These are phyloP conservation scores for Microsporum audouinii DNA, from an alignment of 2,329 filamentous ascomycete genomes.

Conservation along the genomic window DNA sequence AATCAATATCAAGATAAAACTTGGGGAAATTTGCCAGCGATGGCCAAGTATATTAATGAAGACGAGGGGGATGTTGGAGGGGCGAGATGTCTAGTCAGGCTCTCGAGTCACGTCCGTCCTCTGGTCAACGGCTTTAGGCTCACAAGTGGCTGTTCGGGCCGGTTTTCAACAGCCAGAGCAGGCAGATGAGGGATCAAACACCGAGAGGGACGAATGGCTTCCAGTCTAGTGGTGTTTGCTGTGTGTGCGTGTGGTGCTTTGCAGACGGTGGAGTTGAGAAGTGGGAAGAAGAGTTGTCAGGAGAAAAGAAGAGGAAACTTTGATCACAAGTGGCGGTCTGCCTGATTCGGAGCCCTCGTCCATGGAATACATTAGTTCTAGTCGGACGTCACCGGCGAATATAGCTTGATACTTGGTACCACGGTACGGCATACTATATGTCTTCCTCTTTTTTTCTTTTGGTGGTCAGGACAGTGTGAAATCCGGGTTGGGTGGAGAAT, in stretches of 20 bases:
- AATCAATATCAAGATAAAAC: background rate
- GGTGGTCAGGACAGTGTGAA: background rate
- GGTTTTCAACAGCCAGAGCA: background rate
- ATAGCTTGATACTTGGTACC: background rate
- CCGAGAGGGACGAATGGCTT: background rate
- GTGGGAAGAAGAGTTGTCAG: background rate
- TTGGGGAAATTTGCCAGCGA: background rate
- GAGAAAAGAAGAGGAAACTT: background rate
- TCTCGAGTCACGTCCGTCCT: background rate
- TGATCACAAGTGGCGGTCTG: constrained; percentile 1
- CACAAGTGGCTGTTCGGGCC: background rate
- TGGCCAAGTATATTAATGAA: background rate
- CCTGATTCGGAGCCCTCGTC: background rate
- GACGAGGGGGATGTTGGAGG: background rate
- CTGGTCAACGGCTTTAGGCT: background rate
- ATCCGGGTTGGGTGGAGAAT: background rate
- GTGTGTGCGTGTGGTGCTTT: background rate
- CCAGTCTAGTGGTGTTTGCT: background rate
- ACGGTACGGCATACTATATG: background rate
- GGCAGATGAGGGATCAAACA: background rate
- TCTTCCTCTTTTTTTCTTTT: too few species aligned
- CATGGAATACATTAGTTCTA: background rate
- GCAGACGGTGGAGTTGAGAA: background rate
- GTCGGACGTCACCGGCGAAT: background rate
- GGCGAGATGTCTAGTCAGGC: background rate